Percentiles rank a stretch among this genome's conserved stretches.
Evolutionary conservation across 1,139 yeast genomes (phyloP).

Genomic region (Lodderomyces theae): DNA sequence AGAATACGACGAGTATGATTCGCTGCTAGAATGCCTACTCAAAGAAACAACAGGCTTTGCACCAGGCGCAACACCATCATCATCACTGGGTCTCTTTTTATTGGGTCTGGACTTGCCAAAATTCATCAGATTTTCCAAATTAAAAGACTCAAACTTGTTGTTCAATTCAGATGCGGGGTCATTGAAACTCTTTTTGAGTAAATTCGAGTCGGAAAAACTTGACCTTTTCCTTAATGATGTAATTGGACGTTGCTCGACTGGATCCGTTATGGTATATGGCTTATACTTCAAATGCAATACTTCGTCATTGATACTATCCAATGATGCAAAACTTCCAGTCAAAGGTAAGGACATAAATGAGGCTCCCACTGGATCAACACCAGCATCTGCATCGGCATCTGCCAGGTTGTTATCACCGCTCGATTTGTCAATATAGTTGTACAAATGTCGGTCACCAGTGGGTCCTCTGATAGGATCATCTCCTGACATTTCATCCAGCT

Average conservation of each 20-base stretch:
- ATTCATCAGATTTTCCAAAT: constrained; percentile 39
- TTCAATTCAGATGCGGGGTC: constrained; percentile 17
- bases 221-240: constrained; percentile 12
- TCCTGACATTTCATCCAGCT: constrained; percentile 1
- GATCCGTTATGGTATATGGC: constrained; percentile 23
- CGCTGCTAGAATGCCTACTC: constrained; percentile 3
- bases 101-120: constrained; percentile 13
- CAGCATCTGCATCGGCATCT: constrained; percentile 14
- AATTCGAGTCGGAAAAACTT: constrained; percentile 15
- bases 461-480: constrained; percentile 2
- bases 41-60: neutral
- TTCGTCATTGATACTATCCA: constrained; percentile 71
- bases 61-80: constrained; percentile 23
- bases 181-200: constrained; percentile 8
- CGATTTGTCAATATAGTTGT: constrained; percentile 18
- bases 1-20: constrained; percentile 13
- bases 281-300: constrained; percentile 37
- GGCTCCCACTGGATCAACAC: constrained; percentile 22
- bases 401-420: constrained; percentile 24
- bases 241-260: constrained; percentile 7
- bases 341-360: constrained; percentile 55
- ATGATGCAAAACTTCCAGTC: constrained; percentile 73
- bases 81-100: constrained; percentile 11
- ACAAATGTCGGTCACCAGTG: constrained; percentile 9
- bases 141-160: constrained; percentile 38